Percentiles rank a stretch among this genome's conserved stretches.
phyloP scores from a whole-genome alignment of 352 stramenopile genomes.

The Thalassiosira sp. region DNA sequence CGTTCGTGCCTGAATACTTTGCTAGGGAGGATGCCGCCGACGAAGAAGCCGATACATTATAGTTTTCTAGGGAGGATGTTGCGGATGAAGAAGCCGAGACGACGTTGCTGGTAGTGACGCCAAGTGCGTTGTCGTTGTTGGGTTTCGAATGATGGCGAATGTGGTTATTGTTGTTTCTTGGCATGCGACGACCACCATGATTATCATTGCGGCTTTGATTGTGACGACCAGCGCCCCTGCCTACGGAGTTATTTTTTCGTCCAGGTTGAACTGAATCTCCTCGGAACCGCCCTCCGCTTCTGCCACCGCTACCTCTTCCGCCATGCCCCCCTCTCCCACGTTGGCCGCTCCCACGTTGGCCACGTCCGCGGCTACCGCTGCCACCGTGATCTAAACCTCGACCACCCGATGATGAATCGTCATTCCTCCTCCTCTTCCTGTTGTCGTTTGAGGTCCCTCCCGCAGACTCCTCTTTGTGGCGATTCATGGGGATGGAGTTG shows the following conservation, averaged over 20 bases:
- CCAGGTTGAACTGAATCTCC: too few relatives aligned
- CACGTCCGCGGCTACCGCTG: background rate
- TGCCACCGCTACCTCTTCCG: background rate
- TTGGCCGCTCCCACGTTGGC: too few relatives aligned
- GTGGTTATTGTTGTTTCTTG: conserved; percentile 2
- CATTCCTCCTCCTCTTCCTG: conserved; percentile 10
- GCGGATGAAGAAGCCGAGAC: background rate
- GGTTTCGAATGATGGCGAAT: too few relatives aligned
- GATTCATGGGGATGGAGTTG: background rate
- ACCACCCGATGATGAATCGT: conserved; percentile 7
- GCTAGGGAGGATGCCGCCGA: conserved; percentile 4
- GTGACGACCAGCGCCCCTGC: background rate
- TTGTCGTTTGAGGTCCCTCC: conserved; percentile 1
- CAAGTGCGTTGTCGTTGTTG: background rate
- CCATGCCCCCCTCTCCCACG: background rate
- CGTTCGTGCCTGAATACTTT: conserved; percentile 10
- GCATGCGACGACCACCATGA: background rate
- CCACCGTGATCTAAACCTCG: background rate
- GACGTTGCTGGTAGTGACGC: background rate
- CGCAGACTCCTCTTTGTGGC: background rate
- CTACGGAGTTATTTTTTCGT: background rate
- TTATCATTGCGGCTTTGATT: background rate
- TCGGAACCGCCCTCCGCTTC: background rate
- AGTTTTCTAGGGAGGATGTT: conserved; percentile 8
- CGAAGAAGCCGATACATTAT: conserved; percentile 3